Evolutionary conservation across 306 rosid species (phyloP).

Genomic region (Cicer yamashitae): DNA sequence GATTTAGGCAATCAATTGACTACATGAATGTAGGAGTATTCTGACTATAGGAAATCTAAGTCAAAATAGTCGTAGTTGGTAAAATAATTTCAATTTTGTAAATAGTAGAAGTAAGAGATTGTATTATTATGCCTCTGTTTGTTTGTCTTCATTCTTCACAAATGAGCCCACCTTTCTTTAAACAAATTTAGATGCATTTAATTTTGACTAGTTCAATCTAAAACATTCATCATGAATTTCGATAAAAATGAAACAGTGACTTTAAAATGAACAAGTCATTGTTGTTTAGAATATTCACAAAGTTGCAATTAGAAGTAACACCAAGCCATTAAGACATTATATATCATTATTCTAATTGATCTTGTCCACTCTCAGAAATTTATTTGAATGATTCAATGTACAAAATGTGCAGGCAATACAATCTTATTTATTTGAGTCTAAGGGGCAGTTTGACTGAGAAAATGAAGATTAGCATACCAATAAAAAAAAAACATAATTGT

Average conservation of each 20-base stretch:
- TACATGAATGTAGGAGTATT: not conserved
- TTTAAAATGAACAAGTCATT: not conserved
- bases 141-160: not conserved
- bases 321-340: not conserved
- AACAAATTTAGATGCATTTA: not conserved
- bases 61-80: too few relatives aligned
- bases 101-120: too few relatives aligned
- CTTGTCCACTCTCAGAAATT: conserved; percentile 1
- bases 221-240: not conserved
- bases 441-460: conserved; percentile 36
- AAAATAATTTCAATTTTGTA: too few relatives aligned
- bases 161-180: not conserved
- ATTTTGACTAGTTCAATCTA: not conserved
- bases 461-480: conserved; percentile 40
- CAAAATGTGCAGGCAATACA: not conserved
- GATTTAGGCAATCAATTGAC: not conserved
- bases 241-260: too few relatives aligned
- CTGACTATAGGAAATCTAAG: not conserved
- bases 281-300: conserved; percentile 18
- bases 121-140: not conserved
- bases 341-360: not conserved
- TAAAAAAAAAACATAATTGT: not conserved
- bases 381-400: conserved; percentile 32
- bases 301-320: not conserved
- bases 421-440: not conserved